Conservation (phyloP, 208 protist species). For the Acanthamoeba sp. region DNA sequence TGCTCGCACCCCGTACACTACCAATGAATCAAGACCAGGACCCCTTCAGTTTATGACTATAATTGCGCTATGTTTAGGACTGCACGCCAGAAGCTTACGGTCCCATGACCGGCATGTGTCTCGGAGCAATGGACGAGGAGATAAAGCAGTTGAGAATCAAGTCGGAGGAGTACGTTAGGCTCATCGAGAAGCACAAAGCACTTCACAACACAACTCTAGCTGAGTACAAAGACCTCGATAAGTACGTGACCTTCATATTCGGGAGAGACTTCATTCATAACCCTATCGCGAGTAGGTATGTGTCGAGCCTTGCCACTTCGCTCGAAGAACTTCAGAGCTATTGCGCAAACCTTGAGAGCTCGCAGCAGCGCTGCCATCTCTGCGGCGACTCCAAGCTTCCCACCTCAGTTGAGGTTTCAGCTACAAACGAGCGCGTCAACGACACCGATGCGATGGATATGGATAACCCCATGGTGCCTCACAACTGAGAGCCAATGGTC, state of each 20-base stretch:
- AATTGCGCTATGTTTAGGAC: too few relatives aligned
- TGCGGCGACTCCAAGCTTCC: neutral
- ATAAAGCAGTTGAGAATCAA: neutral
- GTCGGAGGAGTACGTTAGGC: neutral
- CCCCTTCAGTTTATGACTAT: too few relatives aligned
- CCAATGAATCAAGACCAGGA: too few relatives aligned
- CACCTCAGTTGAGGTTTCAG: neutral
- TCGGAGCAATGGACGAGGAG: neutral
- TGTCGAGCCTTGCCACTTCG: slow-evolving; percentile 24
- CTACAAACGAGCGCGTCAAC: neutral
- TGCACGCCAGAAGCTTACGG: neutral
- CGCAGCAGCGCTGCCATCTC: neutral
- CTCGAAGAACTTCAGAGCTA: slow-evolving; percentile 42
- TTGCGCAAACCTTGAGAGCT: neutral
- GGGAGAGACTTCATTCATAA: neutral
- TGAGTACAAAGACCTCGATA: slow-evolving; percentile 37
- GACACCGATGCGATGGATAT: neutral
- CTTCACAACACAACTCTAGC: slow-evolving; percentile 17
- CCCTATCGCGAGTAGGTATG: neutral
- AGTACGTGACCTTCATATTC: neutral
- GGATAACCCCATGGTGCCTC: neutral
- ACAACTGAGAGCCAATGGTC: neutral
- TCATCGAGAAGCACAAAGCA: slow-evolving; percentile 16
- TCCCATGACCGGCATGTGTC: neutral
- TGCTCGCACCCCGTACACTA: too few relatives aligned